Base-by-base conservation (phyloP, 371 early-diverging fungal species). In the Globomyces sp. region DNA sequence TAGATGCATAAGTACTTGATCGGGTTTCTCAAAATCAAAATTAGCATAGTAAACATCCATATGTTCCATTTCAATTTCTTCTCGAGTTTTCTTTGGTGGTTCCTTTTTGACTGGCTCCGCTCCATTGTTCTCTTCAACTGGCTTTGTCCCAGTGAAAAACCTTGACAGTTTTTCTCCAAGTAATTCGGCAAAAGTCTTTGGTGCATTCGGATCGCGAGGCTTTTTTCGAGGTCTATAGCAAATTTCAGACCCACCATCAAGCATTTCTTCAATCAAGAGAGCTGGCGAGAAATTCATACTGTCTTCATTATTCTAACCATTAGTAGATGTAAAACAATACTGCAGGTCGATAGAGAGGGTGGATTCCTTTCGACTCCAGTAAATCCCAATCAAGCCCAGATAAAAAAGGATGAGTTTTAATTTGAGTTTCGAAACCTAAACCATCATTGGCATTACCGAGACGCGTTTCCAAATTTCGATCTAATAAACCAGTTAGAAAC, bases 1-100 rank as follows among this genome's bases (percentile, higher is more conserved):
- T 39, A 58, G 11, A 5, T 2, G 13, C 44, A 58, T 46, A 11
- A 10, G 6, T 13, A 34, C 36, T n/a, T 58, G 58, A 10, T 58
- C 58, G 37, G 58, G 58, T 10, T 58, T 58, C 37, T 58, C 58
- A 42, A 42, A 58, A 13, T 58, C 58, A 58, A 13, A 58, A n/a
- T 11, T 10, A 36, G 13, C 37, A 13, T 10, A 58, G 37, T 44
- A 58, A 11, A 34, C 37, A 5, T 13, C 4, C 58, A 58, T 58
- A 13, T 42, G 13, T 4, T 58, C 58, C 44, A 58, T n/a, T 39
- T 58, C 58, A 10, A 58, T 13, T 13, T 42, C 58, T 58, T 58
- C 36, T 36, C 36, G 11, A n/a, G 44, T 13, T 58, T 58, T 58
- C 44, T 42, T 42, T n/a, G 46, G 58, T 13, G 11, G 10, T 13